Evolutionary conservation across 2,329 filamentous ascomycete genomes (phyloP), one percentile per base, ranked within the genome.

Genomic region (Rhinocladiella similis): DNA sequence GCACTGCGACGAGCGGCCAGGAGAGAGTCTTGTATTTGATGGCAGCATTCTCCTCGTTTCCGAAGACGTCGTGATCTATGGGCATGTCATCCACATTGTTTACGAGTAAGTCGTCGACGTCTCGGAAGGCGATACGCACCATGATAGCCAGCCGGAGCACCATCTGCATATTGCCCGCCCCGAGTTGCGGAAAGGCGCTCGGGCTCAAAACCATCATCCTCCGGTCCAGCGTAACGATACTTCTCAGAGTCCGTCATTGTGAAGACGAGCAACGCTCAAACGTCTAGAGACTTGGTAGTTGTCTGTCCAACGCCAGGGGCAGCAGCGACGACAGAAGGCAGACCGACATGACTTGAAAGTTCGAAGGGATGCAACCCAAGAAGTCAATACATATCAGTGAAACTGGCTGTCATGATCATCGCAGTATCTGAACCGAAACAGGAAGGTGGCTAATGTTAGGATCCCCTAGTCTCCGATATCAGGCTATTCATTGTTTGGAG

Each of bases 21-120:
- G 74, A 75, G 12, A 82, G 65, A 0, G 77, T 81, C 63, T 81
- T 81, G 70, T 82, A 83, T 58, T 79, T 77, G 67, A 82, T 82
- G 53, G 72, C 63, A 43, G 72, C 68, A 16, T 60, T 61, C 33
- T 68, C 69, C 54, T 73, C 70, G 50, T 71, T 62, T 1, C 75
- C 76, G 62, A 78, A 77, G 27, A 78, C 72, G 52, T 77, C 76
- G 12, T 68, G 65, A 16, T 59, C 59, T 60, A 18, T 5, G 16
- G 41, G 14, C 18, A 20, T 43, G 16, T 43, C 41, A 43, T 13
- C 20, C 22, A 22, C 16, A 19, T 43, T 43, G 18, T 41, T 20
- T 13, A 39, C 13, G 14, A 39, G 3, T 19, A 42, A 7, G 13
- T 43, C 10, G 14, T 20, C 12, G 22, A 14, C 19, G 19, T 3